Percentiles rank a stretch among this genome's conserved stretches.
These are phyloP conservation scores for Fusarium clavum DNA, from an alignment of 2,329 filamentous ascomycete genomes.

Conservation along the genomic window DNA sequence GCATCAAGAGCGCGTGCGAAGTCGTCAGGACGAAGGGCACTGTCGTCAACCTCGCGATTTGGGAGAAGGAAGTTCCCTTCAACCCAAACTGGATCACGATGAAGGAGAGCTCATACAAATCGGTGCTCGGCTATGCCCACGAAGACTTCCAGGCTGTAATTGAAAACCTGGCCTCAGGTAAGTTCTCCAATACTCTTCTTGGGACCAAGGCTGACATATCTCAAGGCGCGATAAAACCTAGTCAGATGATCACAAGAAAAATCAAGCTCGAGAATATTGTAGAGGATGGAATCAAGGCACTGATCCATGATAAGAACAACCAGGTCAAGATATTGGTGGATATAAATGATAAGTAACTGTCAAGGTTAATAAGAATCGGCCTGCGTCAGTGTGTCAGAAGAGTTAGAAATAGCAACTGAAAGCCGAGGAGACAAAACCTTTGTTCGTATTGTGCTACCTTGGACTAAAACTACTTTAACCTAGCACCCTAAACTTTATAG, in stretches of 20 bases:
- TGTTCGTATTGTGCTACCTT: no score
- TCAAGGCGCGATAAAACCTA: slow-evolving; percentile 62
- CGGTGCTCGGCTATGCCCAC: slow-evolving; percentile 40
- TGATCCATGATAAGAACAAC: slow-evolving; percentile 69
- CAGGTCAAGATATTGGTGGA: slow-evolving; percentile 73
- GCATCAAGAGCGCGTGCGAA: slow-evolving; percentile 54
- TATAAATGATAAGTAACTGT: slow-evolving; percentile 35
- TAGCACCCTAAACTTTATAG: no score
- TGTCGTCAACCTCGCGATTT: slow-evolving; percentile 73
- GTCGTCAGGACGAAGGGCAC: slow-evolving; percentile 65
- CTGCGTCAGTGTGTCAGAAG: no score
- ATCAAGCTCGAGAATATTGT: slow-evolving; percentile 67
- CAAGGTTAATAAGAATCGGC: no score
- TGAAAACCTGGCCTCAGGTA: slow-evolving; percentile 48
- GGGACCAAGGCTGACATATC: slow-evolving; percentile 17
- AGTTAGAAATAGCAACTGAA: no score
- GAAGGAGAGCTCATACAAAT: slow-evolving; percentile 45
- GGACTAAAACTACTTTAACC: no score
- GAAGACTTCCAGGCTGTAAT: slow-evolving; percentile 69
- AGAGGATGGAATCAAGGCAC: slow-evolving; percentile 66
- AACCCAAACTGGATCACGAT: slow-evolving; percentile 47
- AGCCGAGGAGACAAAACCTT: no score
- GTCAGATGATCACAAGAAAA: slow-evolving; percentile 70
- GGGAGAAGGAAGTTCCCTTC: slow-evolving; percentile 59
- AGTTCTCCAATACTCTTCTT: not conserved